Base-by-base conservation (phyloP, 2,329 filamentous ascomycete genomes). In the Xylaria sp. region DNA sequence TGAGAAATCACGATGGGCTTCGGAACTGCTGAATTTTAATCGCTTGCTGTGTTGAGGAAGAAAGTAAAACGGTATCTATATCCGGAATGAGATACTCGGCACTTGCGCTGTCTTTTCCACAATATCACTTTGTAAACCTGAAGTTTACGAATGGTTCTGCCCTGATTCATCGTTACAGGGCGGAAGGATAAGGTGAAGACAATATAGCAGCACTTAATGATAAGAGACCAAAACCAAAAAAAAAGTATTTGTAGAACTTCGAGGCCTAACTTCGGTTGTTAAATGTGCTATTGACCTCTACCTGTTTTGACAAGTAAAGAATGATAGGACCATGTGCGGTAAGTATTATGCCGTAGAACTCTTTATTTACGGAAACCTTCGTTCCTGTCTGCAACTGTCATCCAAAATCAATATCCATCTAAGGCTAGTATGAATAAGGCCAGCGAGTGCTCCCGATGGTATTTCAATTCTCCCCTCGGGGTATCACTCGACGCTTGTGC, bases 1-100 rank as follows among this genome's bases (percentile, higher is more conserved):
- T 6, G 11, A 36, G 6, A 39, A 7, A 17, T 45, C 31, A 38
- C 11, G 27, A 47, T 27, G 7, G 36, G 39, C 55, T 49, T 61
- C 45, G 3, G 15, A 11, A 31, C 22, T 39, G 44, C 44, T 53
- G 39, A 17, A 13, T 38, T 29, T 27, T 31, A 42, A n/a, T 51
- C 33, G 31, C 22, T 58, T 22, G 33, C 38, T 36, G 45, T 61
- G 49, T 45, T 53, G 13, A 51, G 36, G 39, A 3, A 45, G 51
- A 22, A 22, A 55, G 36, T 42, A n/a, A 29, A 31, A 47, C 20
- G 47, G 45, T 55, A 62, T 62, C 25, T 54, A 62, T 68, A 65
- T 55, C 53, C 11, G 33, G 31, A 45, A 39, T 33, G 27, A 44
- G 53, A 53, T 38, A 39, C 36, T 59, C 22, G 42, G 44, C 47